phyloP scores from a whole-genome alignment of 1,284 basidiomycete genomes.

The Papiliotrema terrestris region DNA sequence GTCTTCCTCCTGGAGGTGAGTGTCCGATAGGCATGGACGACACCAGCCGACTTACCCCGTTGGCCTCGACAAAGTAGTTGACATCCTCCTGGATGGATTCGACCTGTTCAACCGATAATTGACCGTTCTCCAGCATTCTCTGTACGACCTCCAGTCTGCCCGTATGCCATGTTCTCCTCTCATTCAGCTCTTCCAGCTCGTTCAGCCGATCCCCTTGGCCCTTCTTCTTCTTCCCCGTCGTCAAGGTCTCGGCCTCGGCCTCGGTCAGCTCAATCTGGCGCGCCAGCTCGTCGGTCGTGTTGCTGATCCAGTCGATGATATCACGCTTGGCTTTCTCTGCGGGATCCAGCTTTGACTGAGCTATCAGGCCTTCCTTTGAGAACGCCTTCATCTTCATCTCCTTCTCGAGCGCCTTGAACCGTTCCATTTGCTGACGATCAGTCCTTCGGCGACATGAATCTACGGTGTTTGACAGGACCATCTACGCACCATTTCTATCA shows the following conservation, averaged over 20 bases:
- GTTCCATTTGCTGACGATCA: constrained; percentile 94
- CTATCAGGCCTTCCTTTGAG: constrained; percentile 96
- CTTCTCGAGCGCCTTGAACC: constrained; percentile 99
- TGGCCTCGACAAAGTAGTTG: constrained; percentile 93
- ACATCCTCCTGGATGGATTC: constrained; percentile 88
- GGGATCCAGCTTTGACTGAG: constrained; percentile 90
- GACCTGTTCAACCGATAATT: constrained; percentile 77
- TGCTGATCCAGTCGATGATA: constrained; percentile 78
- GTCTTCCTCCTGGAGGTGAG: constrained; percentile 73
- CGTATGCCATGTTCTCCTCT: constrained; percentile 94
- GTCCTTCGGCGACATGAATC: neutral
- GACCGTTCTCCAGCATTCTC: constrained; percentile 90
- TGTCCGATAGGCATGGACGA: neutral
- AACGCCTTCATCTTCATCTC: constrained; percentile 99
- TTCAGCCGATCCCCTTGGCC: constrained; percentile 69
- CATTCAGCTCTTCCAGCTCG: constrained; percentile 84
- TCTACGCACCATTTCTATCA: constrained; percentile 90
- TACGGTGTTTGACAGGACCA: neutral
- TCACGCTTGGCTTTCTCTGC: constrained; percentile 96
- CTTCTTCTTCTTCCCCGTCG: constrained; percentile 63
- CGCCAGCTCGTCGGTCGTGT: constrained; percentile 84
- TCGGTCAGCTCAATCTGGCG: constrained; percentile 92
- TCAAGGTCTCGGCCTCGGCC: constrained; percentile 86
- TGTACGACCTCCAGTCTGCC: constrained; percentile 88
- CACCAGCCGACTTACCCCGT: constrained; percentile 64